A percentile compares a stretch with the other conserved stretches of the same genome.
Conservation (phyloP, 441 rosid species). For the Pelargonium australe region DNA sequence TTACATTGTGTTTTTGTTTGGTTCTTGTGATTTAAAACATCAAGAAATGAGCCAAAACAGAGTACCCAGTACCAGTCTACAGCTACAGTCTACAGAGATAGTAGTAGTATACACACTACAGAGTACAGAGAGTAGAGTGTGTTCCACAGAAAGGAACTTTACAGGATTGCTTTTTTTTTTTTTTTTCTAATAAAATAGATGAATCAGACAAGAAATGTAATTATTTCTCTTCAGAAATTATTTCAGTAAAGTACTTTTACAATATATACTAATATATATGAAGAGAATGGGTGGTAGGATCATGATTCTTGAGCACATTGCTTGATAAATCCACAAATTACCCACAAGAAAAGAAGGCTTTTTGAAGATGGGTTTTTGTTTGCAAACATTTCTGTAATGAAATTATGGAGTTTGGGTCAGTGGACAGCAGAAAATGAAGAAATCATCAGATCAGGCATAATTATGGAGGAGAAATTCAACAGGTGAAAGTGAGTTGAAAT, state of each 20-base stretch:
- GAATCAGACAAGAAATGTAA: slow-evolving; percentile 3
- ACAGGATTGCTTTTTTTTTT: not conserved
- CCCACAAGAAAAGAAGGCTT: too few relatives aligned
- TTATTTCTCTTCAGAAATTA: slow-evolving; percentile 4
- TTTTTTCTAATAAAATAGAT: not conserved
- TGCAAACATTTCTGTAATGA: too few relatives aligned
- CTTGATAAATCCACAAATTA: not conserved
- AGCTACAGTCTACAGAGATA: not conserved
- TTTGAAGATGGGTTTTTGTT: too few relatives aligned
- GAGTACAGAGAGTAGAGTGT: not conserved
- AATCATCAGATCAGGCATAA: not conserved
- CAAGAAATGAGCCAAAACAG: not conserved
- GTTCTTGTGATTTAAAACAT: not conserved
- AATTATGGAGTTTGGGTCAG: too few relatives aligned
- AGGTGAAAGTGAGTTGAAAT: not conserved
- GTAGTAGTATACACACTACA: not conserved
- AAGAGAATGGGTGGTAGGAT: not conserved
- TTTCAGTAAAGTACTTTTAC: slow-evolving; percentile 3
- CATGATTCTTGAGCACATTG: slow-evolving; percentile 4
- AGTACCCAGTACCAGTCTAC: not conserved
- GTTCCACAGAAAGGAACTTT: slow-evolving; percentile 6
- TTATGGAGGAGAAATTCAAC: not conserved
- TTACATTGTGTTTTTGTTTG: not conserved
- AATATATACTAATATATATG: not conserved
- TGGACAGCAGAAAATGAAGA: too few relatives aligned